Evolutionary conservation across 768 basidiomycete genomes (phyloP).

Genomic region (Suillus clintonianus): DNA sequence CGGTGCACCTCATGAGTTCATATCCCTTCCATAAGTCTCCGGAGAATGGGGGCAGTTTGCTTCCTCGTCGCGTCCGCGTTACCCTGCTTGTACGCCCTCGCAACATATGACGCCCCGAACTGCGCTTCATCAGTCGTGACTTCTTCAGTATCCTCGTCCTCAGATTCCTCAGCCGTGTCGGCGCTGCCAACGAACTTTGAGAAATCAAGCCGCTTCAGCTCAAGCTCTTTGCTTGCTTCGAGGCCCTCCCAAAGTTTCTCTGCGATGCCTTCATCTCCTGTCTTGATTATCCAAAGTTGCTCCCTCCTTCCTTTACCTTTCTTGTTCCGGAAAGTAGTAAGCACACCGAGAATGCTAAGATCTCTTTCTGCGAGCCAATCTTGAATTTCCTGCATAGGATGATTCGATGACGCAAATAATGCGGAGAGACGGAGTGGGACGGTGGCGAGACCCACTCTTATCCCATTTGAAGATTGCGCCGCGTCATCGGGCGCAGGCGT

Average conservation of each 20-base stretch:
- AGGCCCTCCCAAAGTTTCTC: constrained; percentile 58
- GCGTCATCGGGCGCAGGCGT: constrained; percentile 35
- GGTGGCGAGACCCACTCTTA: constrained; percentile 78
- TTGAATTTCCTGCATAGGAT: constrained; percentile 26
- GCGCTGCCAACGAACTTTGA: constrained; percentile 9
- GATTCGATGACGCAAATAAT: constrained; percentile 34
- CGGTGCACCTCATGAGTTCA: neutral
- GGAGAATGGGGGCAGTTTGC: constrained; percentile 65
- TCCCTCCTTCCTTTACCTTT: constrained; percentile 66
- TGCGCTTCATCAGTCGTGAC: constrained; percentile 16
- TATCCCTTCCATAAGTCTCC: constrained; percentile 52
- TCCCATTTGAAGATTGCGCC: constrained; percentile 19
- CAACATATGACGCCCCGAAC: constrained; percentile 27
- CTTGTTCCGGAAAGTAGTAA: constrained; percentile 66
- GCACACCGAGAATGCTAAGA: constrained; percentile 72
- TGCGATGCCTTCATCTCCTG: constrained; percentile 27
- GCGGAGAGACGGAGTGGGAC: constrained; percentile 69
- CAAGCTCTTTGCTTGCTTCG: constrained; percentile 53
- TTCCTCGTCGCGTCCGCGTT: constrained; percentile 67
- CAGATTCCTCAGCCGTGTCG: constrained; percentile 7
- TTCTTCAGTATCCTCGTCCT: constrained; percentile 15
- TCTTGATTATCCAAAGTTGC: constrained; percentile 62
- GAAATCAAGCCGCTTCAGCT: constrained; percentile 44
- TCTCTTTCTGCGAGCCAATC: constrained; percentile 67
- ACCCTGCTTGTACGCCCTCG: constrained; percentile 64